Conservation (phyloP, 176 grass and related monocot genomes). For the Ananas comosus region DNA sequence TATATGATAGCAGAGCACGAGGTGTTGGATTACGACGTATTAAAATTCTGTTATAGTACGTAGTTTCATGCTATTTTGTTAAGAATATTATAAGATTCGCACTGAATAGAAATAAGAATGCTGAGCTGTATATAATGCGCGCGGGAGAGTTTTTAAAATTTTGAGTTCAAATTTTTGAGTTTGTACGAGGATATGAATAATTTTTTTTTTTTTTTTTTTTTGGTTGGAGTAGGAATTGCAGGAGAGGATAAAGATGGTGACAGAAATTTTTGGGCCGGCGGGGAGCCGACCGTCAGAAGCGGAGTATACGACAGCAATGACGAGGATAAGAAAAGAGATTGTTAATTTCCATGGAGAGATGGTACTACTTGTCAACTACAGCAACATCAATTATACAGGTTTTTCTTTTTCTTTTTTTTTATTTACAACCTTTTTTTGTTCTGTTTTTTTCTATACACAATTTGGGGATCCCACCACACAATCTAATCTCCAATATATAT, state of each 20-base stretch:
- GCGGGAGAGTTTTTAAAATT: too few relatives aligned
- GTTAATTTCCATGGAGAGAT: slow-evolving; percentile 84
- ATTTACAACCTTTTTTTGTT: background rate
- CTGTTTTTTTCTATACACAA: too few relatives aligned
- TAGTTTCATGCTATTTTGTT: too few relatives aligned
- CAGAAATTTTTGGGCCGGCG: slow-evolving; percentile 12
- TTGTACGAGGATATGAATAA: background rate
- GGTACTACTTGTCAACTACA: slow-evolving; percentile 81
- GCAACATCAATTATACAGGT: slow-evolving; percentile 79
- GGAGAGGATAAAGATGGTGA: slow-evolving; percentile 35
- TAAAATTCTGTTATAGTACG: too few relatives aligned
- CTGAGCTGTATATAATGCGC: too few relatives aligned
- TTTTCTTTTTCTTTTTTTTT: background rate
- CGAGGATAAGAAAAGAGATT: slow-evolving; percentile 41
- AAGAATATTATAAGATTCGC: too few relatives aligned
- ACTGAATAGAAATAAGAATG: too few relatives aligned
- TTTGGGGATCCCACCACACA: too few relatives aligned
- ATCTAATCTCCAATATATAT: too few relatives aligned
- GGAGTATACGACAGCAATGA: slow-evolving; percentile 34
- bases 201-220: background rate
- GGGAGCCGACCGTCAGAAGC: slow-evolving; percentile 2
- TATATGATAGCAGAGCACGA: too few relatives aligned
- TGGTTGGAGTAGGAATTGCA: slow-evolving; percentile 37
- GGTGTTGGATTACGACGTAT: too few relatives aligned
- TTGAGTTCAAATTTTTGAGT: background rate